phyloP scores from a whole-genome alignment of 2,329 filamentous ascomycete genomes.

The Chaetomium strumarium region DNA sequence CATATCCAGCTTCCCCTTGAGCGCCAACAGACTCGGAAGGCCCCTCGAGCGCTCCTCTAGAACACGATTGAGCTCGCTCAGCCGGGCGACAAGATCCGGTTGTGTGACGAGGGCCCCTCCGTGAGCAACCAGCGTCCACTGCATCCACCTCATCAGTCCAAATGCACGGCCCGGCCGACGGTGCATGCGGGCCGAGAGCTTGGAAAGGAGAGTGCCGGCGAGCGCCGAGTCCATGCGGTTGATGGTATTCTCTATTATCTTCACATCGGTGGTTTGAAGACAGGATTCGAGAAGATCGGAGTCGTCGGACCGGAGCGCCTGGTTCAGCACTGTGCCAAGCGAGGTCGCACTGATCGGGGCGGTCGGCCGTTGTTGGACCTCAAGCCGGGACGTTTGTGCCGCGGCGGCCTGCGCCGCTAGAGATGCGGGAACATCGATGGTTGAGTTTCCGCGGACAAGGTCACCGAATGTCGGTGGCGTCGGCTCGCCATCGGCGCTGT shows the following conservation, averaged over 20 bases:
- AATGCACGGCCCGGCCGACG: slow-evolving; percentile 83
- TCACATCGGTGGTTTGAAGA: slow-evolving; percentile 70
- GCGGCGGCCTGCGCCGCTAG: slow-evolving; percentile 38
- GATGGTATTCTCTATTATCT: slow-evolving; percentile 80
- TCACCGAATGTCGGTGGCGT: slow-evolving; percentile 76
- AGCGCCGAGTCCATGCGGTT: slow-evolving; percentile 82
- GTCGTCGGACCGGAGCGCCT: slow-evolving; percentile 91
- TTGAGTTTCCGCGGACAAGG: slow-evolving; percentile 61
- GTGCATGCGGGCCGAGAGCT: slow-evolving; percentile 81
- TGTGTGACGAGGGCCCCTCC: slow-evolving; percentile 86
- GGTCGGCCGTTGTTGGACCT: slow-evolving; percentile 46
- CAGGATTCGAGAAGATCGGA: slow-evolving; percentile 84
- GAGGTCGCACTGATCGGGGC: slow-evolving; percentile 63
- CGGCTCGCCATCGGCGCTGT: slow-evolving; percentile 39
- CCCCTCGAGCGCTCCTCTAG: slow-evolving; percentile 80
- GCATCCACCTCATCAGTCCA: slow-evolving; percentile 88
- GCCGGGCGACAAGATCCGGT: slow-evolving; percentile 71
- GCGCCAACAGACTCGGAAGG: slow-evolving; percentile 71
- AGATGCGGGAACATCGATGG: slow-evolving; percentile 68
- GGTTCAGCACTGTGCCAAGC: slow-evolving; percentile 84
- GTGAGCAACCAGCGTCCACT: slow-evolving; percentile 89
- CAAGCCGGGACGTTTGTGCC: slow-evolving; percentile 25
- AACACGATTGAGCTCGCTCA: slow-evolving; percentile 76
- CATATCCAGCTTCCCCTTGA: slow-evolving; percentile 96
- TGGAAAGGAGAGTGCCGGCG: slow-evolving; percentile 71